A percentile compares a stretch with the other conserved stretches of the same genome.
These are phyloP conservation scores for Morella rubra DNA, from an alignment of 306 rosid genomes.

Conservation along the genomic window DNA sequence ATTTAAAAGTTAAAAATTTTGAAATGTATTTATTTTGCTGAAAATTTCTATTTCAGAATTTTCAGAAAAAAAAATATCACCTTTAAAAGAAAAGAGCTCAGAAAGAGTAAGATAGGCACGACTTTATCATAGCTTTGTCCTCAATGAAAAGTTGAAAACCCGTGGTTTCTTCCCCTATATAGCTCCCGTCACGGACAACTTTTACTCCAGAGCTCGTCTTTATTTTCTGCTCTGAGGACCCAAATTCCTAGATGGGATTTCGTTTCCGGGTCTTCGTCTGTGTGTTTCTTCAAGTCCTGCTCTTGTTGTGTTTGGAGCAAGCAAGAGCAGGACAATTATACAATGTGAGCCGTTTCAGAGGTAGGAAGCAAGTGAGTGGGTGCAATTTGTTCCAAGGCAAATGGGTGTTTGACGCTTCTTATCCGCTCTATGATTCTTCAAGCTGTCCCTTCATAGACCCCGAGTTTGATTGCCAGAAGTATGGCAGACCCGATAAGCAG, in stretches of 20 bases:
- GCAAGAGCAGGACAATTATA: constrained; percentile 41
- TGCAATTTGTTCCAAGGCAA: constrained; percentile 77
- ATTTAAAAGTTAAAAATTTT: too few relatives aligned
- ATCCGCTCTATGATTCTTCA: constrained; percentile 68
- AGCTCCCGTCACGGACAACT: constrained; percentile 28
- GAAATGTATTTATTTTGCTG: too few relatives aligned
- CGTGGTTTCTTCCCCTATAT: constrained; percentile 17
- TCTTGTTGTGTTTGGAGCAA: constrained; percentile 30
- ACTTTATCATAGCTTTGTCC: not conserved
- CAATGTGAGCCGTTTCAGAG: constrained; percentile 45
- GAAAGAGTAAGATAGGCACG: not conserved
- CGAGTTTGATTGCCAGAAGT: constrained; percentile 81
- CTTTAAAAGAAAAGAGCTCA: not conserved
- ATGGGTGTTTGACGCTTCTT: constrained; percentile 78
- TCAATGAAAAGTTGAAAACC: too few relatives aligned
- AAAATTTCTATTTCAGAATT: too few relatives aligned
- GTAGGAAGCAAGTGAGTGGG: constrained; percentile 44
- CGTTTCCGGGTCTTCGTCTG: constrained; percentile 31
- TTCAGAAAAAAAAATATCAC: too few relatives aligned
- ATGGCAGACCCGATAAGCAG: constrained; percentile 77
- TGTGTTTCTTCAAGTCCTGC: constrained; percentile 35
- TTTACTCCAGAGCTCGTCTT: constrained; percentile 2
- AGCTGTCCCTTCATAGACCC: constrained; percentile 75
- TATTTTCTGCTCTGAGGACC: not conserved
- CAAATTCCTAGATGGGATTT: constrained; percentile 52